Evolutionary conservation across 352 stramenopile genomes (phyloP), one percentile per base, ranked within the genome.

Genomic region (Globisporangium solare): DNA sequence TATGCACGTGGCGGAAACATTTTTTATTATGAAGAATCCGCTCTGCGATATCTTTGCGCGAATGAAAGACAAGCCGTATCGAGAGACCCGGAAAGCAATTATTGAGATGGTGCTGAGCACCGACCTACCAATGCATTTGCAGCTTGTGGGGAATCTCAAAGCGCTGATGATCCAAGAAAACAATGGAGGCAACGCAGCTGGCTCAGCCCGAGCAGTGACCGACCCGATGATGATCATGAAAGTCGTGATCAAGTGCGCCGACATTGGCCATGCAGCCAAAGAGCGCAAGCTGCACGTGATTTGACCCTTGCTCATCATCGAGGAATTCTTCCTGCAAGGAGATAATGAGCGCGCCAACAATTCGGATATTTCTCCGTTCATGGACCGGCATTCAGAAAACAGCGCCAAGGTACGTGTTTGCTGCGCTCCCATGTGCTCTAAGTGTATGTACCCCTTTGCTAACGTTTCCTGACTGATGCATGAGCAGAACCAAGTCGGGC

Each of bases 241-340:
- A 42, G 74, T 90, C 46, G 79, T 92, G 53, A 91, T 95, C 63
- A 94, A 96, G 63, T 87, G 86, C 53, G 87, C 94, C 2, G 94
- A 98, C 69, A 94, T 98, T 43, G 95, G 87, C 15, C 95, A 98
- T 66, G 88, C 88, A 21, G 77, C 86, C 35, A 96, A 97, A 70
- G 77, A 89, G 40, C 82, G 75, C 27, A 73, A 76, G 35, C 59
- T 98, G 37, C 79, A 94, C 51, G 84, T 91, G 54, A 81, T 94
- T 59, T 99, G 94, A 94, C 89, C 88, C 7, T 84, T 91, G 48
- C 74, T 95, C 32, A 96, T 98, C 50, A 89, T 97, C 51, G 84
- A 97, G 53, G 95, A 99, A 67, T 98, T 98, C 61, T 98, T 97
- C 63, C 66, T 86, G 18, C 94, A 98, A 70, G 95, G 95, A 42